Evolutionary conservation across 257 asterid species (phyloP).

Genomic region (Gentiana straminea): DNA sequence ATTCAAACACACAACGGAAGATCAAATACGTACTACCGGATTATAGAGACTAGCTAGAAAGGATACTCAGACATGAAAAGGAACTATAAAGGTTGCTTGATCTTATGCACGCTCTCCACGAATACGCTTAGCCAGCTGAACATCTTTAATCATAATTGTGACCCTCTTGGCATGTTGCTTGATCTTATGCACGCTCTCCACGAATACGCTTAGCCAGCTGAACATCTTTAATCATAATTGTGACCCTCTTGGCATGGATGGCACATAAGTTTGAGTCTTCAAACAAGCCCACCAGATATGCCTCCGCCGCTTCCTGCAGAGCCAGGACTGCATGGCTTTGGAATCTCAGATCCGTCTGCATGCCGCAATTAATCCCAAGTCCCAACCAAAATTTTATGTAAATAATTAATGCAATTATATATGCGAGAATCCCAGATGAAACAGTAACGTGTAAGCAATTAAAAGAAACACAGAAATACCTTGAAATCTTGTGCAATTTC

Average conservation of each 20-base stretch:
- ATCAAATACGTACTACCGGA: too few species aligned
- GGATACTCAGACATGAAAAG: too few species aligned
- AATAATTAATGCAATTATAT: too few species aligned
- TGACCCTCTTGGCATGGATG: slow-evolving; percentile 68
- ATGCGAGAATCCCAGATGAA: too few species aligned
- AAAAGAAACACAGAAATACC: too few species aligned
- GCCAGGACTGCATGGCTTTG: slow-evolving; percentile 61
- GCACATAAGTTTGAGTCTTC: slow-evolving; percentile 78
- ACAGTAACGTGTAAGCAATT: too few species aligned
- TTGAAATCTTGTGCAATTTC: slow-evolving; percentile 49
- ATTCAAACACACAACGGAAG: too few species aligned
- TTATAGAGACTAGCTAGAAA: too few species aligned
- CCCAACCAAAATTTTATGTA: too few species aligned
- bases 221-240: slow-evolving; percentile 70
- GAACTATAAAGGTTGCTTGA: too few species aligned
- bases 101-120: slow-evolving; percentile 86
- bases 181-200: slow-evolving; percentile 50
- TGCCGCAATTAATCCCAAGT: too few species aligned
- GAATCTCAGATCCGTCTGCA: slow-evolving; percentile 34
- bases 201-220: slow-evolving; percentile 73
- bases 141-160: slow-evolving; percentile 68
- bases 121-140: slow-evolving; percentile 65
- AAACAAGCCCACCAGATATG: slow-evolving; percentile 57
- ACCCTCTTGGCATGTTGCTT: too few species aligned
- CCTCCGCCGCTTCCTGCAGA: slow-evolving; percentile 73